These are phyloP conservation scores for Botryotinia convoluta DNA, from an alignment of 2,329 filamentous ascomycete species.

Conservation along the genomic window DNA sequence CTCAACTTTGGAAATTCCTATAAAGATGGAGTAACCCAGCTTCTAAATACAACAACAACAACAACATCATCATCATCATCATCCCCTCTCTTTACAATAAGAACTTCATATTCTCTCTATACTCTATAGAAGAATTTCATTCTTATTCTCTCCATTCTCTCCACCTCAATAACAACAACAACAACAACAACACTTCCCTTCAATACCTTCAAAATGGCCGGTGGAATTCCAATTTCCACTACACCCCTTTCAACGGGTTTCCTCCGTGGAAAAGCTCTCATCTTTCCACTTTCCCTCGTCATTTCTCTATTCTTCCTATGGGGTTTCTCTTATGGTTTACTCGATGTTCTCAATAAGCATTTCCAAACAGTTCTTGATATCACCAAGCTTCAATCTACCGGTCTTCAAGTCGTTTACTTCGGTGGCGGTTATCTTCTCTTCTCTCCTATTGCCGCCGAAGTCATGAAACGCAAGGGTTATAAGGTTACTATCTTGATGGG, in stretches of 20 bases:
- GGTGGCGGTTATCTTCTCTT: constrained; percentile 67
- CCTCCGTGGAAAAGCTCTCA: constrained; percentile 42
- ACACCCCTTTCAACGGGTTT: constrained; percentile 42
- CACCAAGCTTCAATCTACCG: constrained; percentile 60
- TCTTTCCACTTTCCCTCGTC: constrained; percentile 55
- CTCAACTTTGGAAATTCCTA: neutral
- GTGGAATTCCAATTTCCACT: constrained; percentile 42
- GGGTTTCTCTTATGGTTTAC: constrained; percentile 83
- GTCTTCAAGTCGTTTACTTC: constrained; percentile 70
- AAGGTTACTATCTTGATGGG: constrained; percentile 77
- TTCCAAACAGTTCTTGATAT: constrained; percentile 62
- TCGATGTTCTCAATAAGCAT: constrained; percentile 76
- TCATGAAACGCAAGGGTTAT: constrained; percentile 73
- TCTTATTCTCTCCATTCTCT: neutral
- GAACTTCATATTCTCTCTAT: neutral
- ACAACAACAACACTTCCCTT: neutral
- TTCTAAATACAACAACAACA: neutral
- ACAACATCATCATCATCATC: neutral
- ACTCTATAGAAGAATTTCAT: neutral
- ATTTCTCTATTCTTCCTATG: constrained; percentile 81
- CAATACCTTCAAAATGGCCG: constrained; percentile 40
- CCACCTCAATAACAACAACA: neutral
- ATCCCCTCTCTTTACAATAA: neutral
- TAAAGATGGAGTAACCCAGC: constrained; percentile 8
- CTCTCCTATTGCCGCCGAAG: constrained; percentile 65